Evolutionary conservation across 2,329 filamentous ascomycete species (phyloP).

Genomic region (Colletotrichum sp.): DNA sequence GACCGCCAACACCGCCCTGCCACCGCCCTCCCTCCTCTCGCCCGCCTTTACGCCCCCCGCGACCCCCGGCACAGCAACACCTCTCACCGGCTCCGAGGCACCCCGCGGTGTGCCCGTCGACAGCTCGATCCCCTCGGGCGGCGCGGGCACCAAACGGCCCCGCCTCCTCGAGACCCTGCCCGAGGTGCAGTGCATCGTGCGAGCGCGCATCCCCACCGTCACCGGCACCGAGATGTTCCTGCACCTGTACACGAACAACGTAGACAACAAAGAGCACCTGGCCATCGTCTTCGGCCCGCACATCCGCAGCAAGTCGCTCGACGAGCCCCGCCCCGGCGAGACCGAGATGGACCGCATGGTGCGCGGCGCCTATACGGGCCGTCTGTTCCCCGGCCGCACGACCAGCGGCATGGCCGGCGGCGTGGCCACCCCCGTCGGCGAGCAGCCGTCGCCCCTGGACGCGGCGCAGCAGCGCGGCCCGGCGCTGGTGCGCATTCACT

Average conservation of each 20-base stretch:
- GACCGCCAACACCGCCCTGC: constrained; percentile 29
- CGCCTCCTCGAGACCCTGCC: constrained; percentile 78
- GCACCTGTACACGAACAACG: constrained; percentile 90
- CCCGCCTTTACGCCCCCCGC: constrained; percentile 80
- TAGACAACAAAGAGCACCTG: constrained; percentile 94
- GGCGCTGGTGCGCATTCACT: constrained; percentile 92
- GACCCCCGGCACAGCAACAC: constrained; percentile 65
- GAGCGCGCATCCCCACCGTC: constrained; percentile 92
- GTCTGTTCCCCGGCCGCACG: constrained; percentile 83
- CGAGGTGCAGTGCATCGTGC: constrained; percentile 89
- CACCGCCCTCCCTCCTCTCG: constrained; percentile 78
- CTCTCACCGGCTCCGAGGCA: constrained; percentile 37
- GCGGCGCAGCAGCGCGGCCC: constrained; percentile 36
- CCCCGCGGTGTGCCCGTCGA: constrained; percentile 65
- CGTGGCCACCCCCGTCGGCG: constrained; percentile 26
- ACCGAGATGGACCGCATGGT: constrained; percentile 93
- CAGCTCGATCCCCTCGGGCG: constrained; percentile 61
- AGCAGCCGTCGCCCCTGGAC: constrained; percentile 6
- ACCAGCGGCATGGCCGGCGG: constrained; percentile 67
- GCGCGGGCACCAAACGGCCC: constrained; percentile 69
- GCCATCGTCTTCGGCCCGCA: constrained; percentile 94
- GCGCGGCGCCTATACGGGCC: constrained; percentile 88
- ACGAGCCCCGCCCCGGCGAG: constrained; percentile 75
- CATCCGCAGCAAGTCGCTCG: constrained; percentile 77
- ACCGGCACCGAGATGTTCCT: constrained; percentile 95